These are phyloP conservation scores for Debaryomyces robertsiae DNA, from an alignment of 1,139 yeast genomes.

Conservation along the genomic window DNA sequence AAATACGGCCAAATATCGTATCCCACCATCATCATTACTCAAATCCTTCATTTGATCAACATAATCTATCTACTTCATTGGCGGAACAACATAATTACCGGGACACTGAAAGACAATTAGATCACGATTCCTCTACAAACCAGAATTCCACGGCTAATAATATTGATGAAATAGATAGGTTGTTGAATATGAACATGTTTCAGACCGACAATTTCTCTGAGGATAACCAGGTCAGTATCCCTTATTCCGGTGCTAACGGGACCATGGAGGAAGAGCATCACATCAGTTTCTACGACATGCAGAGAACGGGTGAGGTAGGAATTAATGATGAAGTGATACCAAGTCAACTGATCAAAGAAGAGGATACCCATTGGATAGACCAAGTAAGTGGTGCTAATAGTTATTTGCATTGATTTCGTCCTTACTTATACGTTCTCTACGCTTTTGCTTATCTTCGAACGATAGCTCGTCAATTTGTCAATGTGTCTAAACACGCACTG, in stretches of 20 bases:
- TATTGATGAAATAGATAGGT: conserved; percentile 45
- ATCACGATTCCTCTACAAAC: conserved; percentile 16
- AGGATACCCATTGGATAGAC: conserved; percentile 35
- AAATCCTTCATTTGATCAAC: not conserved
- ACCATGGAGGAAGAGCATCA: conserved; percentile 18
- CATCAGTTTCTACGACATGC: conserved; percentile 4
- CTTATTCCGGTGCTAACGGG: conserved; percentile 9
- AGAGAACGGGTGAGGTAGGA: conserved; percentile 15
- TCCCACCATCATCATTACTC: conserved; percentile 13
- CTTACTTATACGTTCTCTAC: too few species aligned
- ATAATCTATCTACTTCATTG: not conserved
- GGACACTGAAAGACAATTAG: conserved; percentile 16
- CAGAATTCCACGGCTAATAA: conserved; percentile 11
- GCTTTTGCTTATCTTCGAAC: too few species aligned
- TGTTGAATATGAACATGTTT: conserved; percentile 43
- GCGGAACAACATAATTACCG: not conserved
- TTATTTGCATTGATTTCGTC: not conserved
- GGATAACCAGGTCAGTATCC: conserved; percentile 16
- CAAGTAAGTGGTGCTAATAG: not conserved
- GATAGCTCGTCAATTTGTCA: not conserved
- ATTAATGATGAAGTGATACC: conserved; percentile 20
- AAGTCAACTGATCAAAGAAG: conserved; percentile 13
- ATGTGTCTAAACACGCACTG: too few species aligned
- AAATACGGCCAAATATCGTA: conserved; percentile 14
- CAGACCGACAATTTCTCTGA: conserved; percentile 34